phyloP scores from a whole-genome alignment of 1,284 basidiomycete species.

The Anthracocystis setariae region DNA sequence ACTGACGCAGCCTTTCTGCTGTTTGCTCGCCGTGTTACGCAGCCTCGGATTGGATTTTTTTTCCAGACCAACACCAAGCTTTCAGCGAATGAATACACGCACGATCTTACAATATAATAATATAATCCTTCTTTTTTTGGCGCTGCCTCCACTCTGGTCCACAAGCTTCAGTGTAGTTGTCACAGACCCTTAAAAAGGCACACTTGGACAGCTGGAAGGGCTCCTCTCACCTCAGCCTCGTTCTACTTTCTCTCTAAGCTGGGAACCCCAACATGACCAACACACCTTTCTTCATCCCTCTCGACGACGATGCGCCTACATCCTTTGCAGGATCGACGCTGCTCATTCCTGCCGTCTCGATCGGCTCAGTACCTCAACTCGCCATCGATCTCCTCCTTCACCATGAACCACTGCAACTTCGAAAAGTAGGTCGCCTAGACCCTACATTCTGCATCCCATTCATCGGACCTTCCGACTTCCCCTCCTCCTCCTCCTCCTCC shows the following conservation, averaged over 20 bases:
- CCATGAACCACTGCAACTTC: slow-evolving; percentile 23
- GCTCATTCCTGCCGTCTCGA: slow-evolving; percentile 55
- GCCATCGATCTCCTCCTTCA: slow-evolving; percentile 59
- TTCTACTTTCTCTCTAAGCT: background rate
- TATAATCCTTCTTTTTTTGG: too few species aligned
- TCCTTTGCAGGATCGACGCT: slow-evolving; percentile 45
- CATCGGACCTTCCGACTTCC: slow-evolving; percentile 46
- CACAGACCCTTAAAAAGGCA: too few species aligned
- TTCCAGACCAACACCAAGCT: slow-evolving; percentile 11
- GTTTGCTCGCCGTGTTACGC: slow-evolving; percentile 21
- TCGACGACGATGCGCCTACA: background rate
- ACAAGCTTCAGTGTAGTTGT: too few species aligned
- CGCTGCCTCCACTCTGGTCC: too few species aligned
- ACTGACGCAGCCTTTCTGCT: slow-evolving; percentile 7
- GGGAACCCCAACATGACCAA: slow-evolving; percentile 6
- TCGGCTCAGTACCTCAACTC: slow-evolving; percentile 60
- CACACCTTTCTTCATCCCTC: slow-evolving; percentile 26
- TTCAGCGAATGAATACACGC: background rate
- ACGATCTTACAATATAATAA: too few species aligned
- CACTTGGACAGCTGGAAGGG: slow-evolving; percentile 21
- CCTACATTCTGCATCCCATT: slow-evolving; percentile 55
- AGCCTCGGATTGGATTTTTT: too few species aligned
- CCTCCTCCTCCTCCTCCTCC: slow-evolving; percentile 1
- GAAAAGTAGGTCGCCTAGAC: slow-evolving; percentile 49
- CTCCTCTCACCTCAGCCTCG: background rate